These are phyloP conservation scores for Cytospora piceicola DNA, from an alignment of 2,329 filamentous ascomycete genomes.

Conservation along the genomic window DNA sequence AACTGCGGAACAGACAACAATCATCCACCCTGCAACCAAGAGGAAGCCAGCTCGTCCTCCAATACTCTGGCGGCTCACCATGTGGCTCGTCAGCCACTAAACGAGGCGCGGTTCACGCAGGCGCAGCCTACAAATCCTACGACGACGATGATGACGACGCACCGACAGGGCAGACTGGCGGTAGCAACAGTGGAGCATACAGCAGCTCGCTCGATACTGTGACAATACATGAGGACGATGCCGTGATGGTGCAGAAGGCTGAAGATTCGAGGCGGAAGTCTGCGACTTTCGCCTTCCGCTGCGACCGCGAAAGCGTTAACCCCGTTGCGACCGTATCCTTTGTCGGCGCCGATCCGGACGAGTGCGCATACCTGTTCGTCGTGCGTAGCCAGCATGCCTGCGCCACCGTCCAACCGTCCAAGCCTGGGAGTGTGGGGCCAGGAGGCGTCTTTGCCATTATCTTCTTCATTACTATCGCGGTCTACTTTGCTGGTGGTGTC, in stretches of 20 bases:
- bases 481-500: slow-evolving; percentile 89
- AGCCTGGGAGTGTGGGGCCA: slow-evolving; percentile 72
- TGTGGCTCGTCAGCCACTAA: slow-evolving; percentile 60
- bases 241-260: slow-evolving; percentile 26
- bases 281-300: slow-evolving; percentile 89
- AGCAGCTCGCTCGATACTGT: slow-evolving; percentile 33
- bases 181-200: slow-evolving; percentile 17
- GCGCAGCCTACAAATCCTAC: slow-evolving; percentile 34
- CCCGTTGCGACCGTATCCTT: slow-evolving; percentile 77
- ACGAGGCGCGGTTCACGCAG: slow-evolving; percentile 37
- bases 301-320: slow-evolving; percentile 77
- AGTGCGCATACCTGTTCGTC: slow-evolving; percentile 96
- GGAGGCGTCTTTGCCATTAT: slow-evolving; percentile 88
- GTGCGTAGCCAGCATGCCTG: slow-evolving; percentile 85
- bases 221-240: slow-evolving; percentile 39
- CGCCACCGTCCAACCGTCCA: slow-evolving; percentile 67
- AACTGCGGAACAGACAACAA: slow-evolving; percentile 51
- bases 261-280: slow-evolving; percentile 66
- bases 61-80: slow-evolving; percentile 77
- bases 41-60: slow-evolving; percentile 75
- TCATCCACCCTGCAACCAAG: slow-evolving; percentile 59
- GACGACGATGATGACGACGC: slow-evolving; percentile 39
- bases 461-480: slow-evolving; percentile 72
- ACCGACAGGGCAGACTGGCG: slow-evolving; percentile 3
- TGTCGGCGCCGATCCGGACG: slow-evolving; percentile 79